Evolutionary conservation across 1,139 yeast species (phyloP).

Genomic region (Blastobotrys raffinosifermentans): DNA sequence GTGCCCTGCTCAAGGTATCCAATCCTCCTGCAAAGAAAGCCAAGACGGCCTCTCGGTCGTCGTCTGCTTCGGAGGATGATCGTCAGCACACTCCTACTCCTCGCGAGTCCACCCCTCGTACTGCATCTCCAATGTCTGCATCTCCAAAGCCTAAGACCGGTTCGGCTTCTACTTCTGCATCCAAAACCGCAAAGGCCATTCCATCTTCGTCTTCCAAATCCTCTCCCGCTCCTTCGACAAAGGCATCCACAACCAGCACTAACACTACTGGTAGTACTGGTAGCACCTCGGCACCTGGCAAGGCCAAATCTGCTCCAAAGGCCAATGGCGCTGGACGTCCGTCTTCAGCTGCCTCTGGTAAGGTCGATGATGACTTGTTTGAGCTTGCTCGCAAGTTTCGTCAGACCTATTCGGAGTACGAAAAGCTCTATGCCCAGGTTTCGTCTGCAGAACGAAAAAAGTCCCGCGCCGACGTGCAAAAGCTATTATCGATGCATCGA

Average conservation of each 20-base stretch:
- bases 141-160: not conserved
- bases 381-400: slow-evolving; percentile 34
- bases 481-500: slow-evolving; percentile 33
- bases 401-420: slow-evolving; percentile 33
- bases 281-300: slow-evolving; percentile 11
- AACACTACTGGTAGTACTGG: slow-evolving; percentile 8
- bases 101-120: not conserved
- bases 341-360: too few species aligned
- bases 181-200: not conserved
- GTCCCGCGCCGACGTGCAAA: slow-evolving; percentile 26
- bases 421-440: slow-evolving; percentile 29
- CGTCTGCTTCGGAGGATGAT: not conserved
- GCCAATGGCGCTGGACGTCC: slow-evolving; percentile 1
- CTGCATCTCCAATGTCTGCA: not conserved
- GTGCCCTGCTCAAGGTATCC: not conserved
- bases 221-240: slow-evolving; percentile 16
- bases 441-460: slow-evolving; percentile 15
- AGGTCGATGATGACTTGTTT: slow-evolving; percentile 28
- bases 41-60: not conserved
- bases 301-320: slow-evolving; percentile 3
- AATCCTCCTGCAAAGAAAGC: slow-evolving; percentile 1
- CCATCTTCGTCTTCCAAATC: not conserved
- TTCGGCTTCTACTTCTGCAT: not conserved
- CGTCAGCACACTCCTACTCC: not conserved
- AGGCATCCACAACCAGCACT: slow-evolving; percentile 17